Base-by-base conservation (phyloP, 257 asterid species). In the Eustoma russellianum region DNA sequence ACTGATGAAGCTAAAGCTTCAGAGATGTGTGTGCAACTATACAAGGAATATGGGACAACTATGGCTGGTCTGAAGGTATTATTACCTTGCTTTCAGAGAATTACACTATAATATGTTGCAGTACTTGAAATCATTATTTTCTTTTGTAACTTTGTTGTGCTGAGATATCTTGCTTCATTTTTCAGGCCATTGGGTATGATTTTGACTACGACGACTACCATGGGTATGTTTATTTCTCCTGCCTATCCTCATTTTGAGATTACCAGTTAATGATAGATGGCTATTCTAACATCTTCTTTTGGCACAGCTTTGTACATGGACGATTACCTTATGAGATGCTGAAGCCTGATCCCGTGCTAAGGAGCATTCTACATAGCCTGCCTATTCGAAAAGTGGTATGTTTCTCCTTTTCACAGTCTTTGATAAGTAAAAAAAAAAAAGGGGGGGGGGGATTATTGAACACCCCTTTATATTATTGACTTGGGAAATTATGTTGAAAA, bases 11-110 rank as follows among this genome's bases (percentile, higher is more conserved):
- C 61, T 13, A 77, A 79, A 69, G 89, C 75, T 55, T 84, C 83
- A 12, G 83, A 43, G 60, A 70, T 80, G 96, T 75, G 86, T 69
- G 66, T 69, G 46, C 71, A 75, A 18, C 76, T 90, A 33, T 86
- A 90, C 64, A 86, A 81, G 87, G 95, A 82, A 24, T 84, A 86
- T 33, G 98, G 96, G 38, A 90, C 96, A 0, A 90, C 98, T 19
- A 86, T 90, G 98, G 95, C 98, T 53, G 96, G 98, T 71, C 86
- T 86, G 50, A 78, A 69, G 82, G 97, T 88, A 74, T 50, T 60
- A 17, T 35, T 50, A 24, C 30, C 30, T 24, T 24, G 30, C 30
- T 24, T 66, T 46, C 54, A 9, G 6, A 14, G 11, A 24, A 24
- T 24, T 24, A 38, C 12, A 2, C 2, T 7, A 38, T 9, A 11